Base-by-base conservation (phyloP, 2,329 filamentous ascomycete genomes). In the Stemphylium beticola region DNA sequence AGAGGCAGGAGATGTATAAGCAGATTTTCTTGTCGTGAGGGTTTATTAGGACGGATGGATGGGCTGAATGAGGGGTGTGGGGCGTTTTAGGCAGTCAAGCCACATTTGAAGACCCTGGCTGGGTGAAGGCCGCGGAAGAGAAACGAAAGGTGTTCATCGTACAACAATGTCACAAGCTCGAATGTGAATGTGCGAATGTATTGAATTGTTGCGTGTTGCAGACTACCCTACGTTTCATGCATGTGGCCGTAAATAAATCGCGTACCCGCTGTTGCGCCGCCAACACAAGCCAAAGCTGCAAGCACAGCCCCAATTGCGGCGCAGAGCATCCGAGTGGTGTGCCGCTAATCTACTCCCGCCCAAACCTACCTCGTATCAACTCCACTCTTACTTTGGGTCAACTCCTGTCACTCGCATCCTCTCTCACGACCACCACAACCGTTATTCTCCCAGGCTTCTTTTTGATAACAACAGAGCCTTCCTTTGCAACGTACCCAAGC, bases 1-100 rank as follows among this genome's bases (percentile, higher is more conserved):
- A 78, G 57, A 72, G 82, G 34, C 81, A 84, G 71, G 74, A 78
- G 36, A 56, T 62, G 41, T 74, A 69, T 33, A 61, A 67, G 12
- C 47, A 57, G 15, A 29, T 65, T n/a, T 61, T 64, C 14, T 18
- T 55, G 42, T 38, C 37, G n/a, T 33, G 36, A 36, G 38, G 12
- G 18, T 34, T 15, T n/a, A n/a, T 17, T 14, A 17, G 10, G 18
- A 18, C 8, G 29, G 10, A n/a, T 17, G 20, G 11, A 17, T 15
- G 14, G 14, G 29, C 9, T 22, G 38, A 20, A 36, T 15, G 14
- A 31, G 37, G 38, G 20, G 48, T 38, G 50, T 48, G 36, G 42
- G 49, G 49, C 18, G 5, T 37, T 8, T 1, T 22, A 42, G 22
- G 42, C 4, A 20, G 24, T 37, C 15, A 41, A 42, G 44, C 50